phyloP scores from a whole-genome alignment of 176 grass and related monocot species.

The Carex scoparia region DNA sequence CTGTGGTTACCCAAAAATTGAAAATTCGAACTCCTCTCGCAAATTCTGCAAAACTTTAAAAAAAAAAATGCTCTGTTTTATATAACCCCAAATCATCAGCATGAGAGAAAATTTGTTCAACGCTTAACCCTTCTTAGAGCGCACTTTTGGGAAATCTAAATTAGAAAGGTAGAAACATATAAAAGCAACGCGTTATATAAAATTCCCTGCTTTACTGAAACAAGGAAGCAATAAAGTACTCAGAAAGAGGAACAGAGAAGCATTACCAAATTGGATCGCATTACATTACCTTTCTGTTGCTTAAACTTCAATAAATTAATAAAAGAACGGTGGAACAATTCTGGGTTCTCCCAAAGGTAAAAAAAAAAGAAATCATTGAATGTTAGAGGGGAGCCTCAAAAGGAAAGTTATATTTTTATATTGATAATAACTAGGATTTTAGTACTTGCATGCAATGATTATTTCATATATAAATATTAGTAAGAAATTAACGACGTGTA shows the following conservation, averaged over 20 bases:
- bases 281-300: not conserved
- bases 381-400: conserved; percentile 6
- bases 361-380: not conserved
- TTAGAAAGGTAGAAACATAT: not conserved
- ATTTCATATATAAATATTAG: not conserved
- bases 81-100: not conserved
- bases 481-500: not conserved
- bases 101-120: not conserved
- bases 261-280: not conserved
- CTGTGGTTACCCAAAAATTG: no score
- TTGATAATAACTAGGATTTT: not conserved
- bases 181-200: not conserved
- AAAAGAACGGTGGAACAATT: not conserved
- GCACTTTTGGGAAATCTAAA: not conserved
- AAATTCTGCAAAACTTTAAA: no score
- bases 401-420: conserved; percentile 1
- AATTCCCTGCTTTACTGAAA: not conserved
- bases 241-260: not conserved
- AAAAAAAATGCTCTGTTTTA: not conserved
- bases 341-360: not conserved
- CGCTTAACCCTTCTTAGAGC: not conserved
- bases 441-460: conserved; percentile 12
- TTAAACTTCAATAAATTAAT: not conserved
- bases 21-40: no score
- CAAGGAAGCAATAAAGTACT: not conserved